A percentile compares a stretch with the other conserved stretches of the same genome.
phyloP scores from a whole-genome alignment of 2,329 filamentous ascomycete species.

The Aspergillus latus region DNA sequence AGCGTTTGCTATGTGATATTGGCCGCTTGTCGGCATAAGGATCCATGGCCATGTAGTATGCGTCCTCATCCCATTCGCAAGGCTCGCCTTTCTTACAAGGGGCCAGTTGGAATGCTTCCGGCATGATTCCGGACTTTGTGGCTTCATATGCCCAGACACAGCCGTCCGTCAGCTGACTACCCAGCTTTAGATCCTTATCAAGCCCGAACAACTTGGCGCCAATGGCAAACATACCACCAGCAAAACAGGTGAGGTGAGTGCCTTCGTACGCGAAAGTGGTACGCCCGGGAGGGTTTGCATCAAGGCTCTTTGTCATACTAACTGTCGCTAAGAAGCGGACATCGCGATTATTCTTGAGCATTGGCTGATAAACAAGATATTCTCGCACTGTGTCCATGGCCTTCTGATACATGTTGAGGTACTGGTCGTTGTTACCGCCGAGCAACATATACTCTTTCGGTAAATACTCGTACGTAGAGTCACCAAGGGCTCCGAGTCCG shows the following conservation, averaged over 20 bases:
- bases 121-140: constrained; percentile 61
- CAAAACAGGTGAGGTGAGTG: constrained; percentile 61
- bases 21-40: constrained; percentile 32
- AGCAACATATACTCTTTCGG: constrained; percentile 51
- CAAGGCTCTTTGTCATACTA: constrained; percentile 19
- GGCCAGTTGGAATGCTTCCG: constrained; percentile 56
- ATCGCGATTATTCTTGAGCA: constrained; percentile 43
- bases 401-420: constrained; percentile 45
- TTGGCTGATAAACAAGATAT: constrained; percentile 47
- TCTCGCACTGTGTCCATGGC: constrained; percentile 41
- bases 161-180: constrained; percentile 57
- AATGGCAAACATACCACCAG: constrained; percentile 62
- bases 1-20: constrained; percentile 12
- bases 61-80: constrained; percentile 57
- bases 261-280: constrained; percentile 51
- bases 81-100: constrained; percentile 47
- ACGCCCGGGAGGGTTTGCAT: constrained; percentile 18
- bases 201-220: constrained; percentile 59
- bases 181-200: constrained; percentile 56
- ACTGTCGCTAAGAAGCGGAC: constrained; percentile 44
- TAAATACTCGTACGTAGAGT: constrained; percentile 54
- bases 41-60: constrained; percentile 49
- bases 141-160: constrained; percentile 64
- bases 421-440: constrained; percentile 45
- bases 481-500: constrained; percentile 46